Percentiles rank a stretch among this genome's conserved stretches.
phyloP scores from a whole-genome alignment of 306 rosid species.

The Citrullus colocynthis region DNA sequence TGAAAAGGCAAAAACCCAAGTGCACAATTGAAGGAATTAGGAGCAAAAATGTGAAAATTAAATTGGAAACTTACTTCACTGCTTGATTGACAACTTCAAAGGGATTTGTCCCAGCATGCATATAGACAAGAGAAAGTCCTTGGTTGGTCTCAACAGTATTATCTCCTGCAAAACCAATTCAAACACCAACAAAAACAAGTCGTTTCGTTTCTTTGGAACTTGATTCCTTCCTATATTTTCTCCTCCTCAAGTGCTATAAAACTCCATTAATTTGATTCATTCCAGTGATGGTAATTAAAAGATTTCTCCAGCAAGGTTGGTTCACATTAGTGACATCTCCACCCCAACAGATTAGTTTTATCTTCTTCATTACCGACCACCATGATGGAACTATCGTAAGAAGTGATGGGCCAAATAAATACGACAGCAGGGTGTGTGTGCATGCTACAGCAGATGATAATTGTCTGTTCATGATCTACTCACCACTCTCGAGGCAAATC shows the following conservation, averaged over 20 bases:
- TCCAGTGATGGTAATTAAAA: conserved; percentile 22
- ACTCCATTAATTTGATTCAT: conserved; percentile 43
- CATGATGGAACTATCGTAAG: conserved; percentile 24
- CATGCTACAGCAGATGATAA: conserved; percentile 23
- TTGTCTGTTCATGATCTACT: conserved; percentile 37
- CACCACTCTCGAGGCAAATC: conserved; percentile 91
- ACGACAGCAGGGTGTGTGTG: conserved; percentile 16
- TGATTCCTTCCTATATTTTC: conserved; percentile 21
- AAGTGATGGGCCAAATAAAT: conserved; percentile 28
- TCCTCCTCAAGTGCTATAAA: conserved; percentile 43
- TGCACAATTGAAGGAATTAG: neutral
- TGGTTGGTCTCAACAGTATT: conserved; percentile 62
- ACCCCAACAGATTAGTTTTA: conserved; percentile 23
- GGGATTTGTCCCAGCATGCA: conserved; percentile 94
- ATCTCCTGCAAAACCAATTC: conserved; percentile 89
- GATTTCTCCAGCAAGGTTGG: conserved; percentile 37
- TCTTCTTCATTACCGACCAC: conserved; percentile 26
- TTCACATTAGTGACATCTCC: conserved; percentile 35
- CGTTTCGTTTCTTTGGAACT: conserved; percentile 30
- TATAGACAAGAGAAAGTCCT: conserved; percentile 70
- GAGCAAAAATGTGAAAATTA: neutral
- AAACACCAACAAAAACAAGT: conserved; percentile 48
- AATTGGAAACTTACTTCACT: conserved; percentile 51
- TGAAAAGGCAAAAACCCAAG: neutral
- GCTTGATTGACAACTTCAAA: conserved; percentile 84